Conservation (phyloP, 2,329 filamentous ascomycete genomes). For the Dactylonectria estremocensis region DNA sequence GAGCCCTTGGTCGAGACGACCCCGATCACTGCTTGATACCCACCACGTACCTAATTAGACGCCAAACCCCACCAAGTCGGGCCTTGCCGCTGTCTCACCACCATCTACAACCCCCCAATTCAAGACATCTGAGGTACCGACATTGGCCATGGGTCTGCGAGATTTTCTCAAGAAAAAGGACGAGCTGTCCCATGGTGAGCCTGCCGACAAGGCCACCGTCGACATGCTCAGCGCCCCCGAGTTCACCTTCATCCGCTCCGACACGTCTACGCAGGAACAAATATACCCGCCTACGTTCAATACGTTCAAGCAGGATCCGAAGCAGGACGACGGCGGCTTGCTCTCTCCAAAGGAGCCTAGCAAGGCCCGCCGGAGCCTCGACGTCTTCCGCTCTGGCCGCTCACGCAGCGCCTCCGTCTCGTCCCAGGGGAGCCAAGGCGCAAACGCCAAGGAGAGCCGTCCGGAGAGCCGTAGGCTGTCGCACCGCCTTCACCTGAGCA, state of each 20-base stretch:
- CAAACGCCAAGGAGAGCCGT: constrained; percentile 49
- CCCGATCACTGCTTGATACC: background rate
- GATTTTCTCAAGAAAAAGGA: constrained; percentile 71
- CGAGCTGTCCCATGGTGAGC: constrained; percentile 54
- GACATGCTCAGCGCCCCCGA: constrained; percentile 67
- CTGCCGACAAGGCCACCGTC: constrained; percentile 56
- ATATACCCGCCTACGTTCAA: constrained; percentile 75
- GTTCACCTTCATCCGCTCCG: constrained; percentile 88
- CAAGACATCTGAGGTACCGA: background rate
- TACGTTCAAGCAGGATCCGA: constrained; percentile 40
- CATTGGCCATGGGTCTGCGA: constrained; percentile 63
- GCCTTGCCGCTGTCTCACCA: background rate
- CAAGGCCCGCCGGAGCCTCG: constrained; percentile 60
- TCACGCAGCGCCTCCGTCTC: constrained; percentile 66
- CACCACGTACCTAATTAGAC: background rate
- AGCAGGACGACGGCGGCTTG: constrained; percentile 51
- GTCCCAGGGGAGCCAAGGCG: constrained; percentile 57
- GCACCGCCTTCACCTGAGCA: constrained; percentile 78
- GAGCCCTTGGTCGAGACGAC: background rate
- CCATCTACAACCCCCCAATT: background rate
- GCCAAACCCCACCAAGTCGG: background rate
- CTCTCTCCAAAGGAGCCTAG: constrained; percentile 50
- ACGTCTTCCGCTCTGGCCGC: constrained; percentile 62
- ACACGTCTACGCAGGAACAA: constrained; percentile 84
- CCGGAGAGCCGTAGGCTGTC: constrained; percentile 69